Percentiles rank a stretch among this genome's conserved stretches.
Evolutionary conservation across 495 filamentous ascomycete species (phyloP).

Genomic region (Neurospora tetraspora): DNA sequence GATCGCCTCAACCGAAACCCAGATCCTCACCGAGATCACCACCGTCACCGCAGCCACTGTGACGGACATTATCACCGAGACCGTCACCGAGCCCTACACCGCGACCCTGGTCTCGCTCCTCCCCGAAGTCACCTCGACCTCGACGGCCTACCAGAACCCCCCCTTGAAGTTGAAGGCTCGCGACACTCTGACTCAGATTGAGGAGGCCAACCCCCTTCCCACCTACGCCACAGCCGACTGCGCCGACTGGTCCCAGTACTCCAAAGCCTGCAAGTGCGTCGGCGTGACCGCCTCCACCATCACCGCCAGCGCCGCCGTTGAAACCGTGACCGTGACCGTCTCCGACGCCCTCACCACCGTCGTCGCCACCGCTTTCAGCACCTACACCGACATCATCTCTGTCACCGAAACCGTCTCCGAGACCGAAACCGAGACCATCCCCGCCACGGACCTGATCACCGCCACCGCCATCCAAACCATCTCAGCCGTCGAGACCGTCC

Average conservation of each 20-base stretch:
- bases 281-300: background rate
- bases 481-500: background rate
- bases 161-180: background rate
- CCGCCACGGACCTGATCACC: background rate
- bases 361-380: background rate
- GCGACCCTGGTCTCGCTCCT: background rate
- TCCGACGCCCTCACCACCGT: background rate
- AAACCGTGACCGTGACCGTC: background rate
- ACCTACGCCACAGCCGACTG: background rate
- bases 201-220: background rate
- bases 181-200: background rate
- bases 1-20: slow-evolving; percentile 1
- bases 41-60: background rate
- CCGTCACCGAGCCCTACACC: background rate
- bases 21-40: background rate
- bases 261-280: slow-evolving; percentile 1
- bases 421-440: background rate
- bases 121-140: background rate
- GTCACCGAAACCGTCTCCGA: background rate
- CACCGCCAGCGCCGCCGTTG: background rate
- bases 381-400: background rate
- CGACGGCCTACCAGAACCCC: background rate
- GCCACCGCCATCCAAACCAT: background rate
- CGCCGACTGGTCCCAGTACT: slow-evolving; percentile 1
- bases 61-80: background rate